Evolutionary conservation across 805 yeast species (phyloP).

Genomic region (Kregervanrija delftensis): DNA sequence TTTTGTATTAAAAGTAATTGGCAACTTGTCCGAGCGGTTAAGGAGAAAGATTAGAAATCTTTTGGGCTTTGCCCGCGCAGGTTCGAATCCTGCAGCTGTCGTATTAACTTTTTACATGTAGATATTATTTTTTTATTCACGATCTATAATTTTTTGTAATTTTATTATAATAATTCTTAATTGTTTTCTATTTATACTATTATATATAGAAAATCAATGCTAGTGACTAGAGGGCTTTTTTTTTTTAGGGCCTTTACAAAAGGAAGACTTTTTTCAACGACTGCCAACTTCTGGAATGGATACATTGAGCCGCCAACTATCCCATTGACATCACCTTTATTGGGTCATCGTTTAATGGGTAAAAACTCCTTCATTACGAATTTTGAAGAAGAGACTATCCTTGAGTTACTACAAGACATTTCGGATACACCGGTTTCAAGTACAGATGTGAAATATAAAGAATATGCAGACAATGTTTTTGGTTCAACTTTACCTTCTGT

Average conservation of each 20-base stretch:
- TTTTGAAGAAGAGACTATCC: slow-evolving; percentile 14
- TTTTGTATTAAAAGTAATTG: too few species aligned
- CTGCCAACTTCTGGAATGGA: too few species aligned
- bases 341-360: slow-evolving; percentile 5
- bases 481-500: slow-evolving; percentile 12
- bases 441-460: slow-evolving; percentile 15
- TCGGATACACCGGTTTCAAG: slow-evolving; percentile 16
- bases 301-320: not conserved
- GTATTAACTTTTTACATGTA: slow-evolving; percentile 11
- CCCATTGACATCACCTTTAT: slow-evolving; percentile 6
- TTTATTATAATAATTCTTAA: too few species aligned
- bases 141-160: too few species aligned
- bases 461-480: slow-evolving; percentile 16
- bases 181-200: too few species aligned
- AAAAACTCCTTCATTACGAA: slow-evolving; percentile 5
- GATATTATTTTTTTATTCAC: too few species aligned
- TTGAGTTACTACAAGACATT: slow-evolving; percentile 17
- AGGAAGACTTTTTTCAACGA: too few species aligned
- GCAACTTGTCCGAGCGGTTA: slow-evolving; percentile 54
- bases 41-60: slow-evolving; percentile 54
- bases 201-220: too few species aligned
- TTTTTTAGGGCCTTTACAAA: too few species aligned
- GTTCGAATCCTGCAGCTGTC: slow-evolving; percentile 58
- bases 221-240: too few species aligned
- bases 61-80: slow-evolving; percentile 60